These are phyloP conservation scores for Endoconidiophora laricicola DNA, from an alignment of 2,329 filamentous ascomycete genomes.

Conservation along the genomic window DNA sequence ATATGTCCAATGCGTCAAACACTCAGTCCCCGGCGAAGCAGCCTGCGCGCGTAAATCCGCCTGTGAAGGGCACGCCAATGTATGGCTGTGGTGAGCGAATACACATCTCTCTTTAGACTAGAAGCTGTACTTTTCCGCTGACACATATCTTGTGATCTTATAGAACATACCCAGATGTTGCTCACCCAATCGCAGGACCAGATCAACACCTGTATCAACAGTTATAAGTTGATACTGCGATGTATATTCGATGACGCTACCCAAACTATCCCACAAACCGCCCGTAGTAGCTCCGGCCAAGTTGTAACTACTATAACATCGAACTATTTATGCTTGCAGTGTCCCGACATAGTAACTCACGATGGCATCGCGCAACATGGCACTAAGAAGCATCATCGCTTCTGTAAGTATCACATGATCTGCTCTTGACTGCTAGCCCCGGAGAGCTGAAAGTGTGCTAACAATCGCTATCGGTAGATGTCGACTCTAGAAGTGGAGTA, in stretches of 20 bases:
- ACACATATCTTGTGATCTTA: conserved; percentile 13
- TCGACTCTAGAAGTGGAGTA: conserved; percentile 59
- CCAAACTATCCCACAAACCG: conserved; percentile 45
- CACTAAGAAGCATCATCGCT: conserved; percentile 51
- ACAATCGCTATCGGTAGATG: conserved; percentile 34
- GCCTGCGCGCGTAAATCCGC: conserved; percentile 31
- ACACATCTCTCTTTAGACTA: not conserved
- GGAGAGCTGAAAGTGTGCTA: conserved; percentile 14
- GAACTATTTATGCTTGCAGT: conserved; percentile 59
- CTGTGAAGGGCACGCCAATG: conserved; percentile 40
- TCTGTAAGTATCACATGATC: conserved; percentile 36
- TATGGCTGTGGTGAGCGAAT: conserved; percentile 44
- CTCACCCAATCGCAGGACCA: conserved; percentile 44
- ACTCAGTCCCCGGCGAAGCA: conserved; percentile 1
- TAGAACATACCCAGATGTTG: conserved; percentile 58
- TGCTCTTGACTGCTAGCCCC: not conserved
- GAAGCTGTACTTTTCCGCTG: conserved; percentile 16
- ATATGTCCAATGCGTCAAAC: not conserved
- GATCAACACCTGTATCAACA: conserved; percentile 50
- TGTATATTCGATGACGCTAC: conserved; percentile 52
- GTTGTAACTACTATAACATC: conserved; percentile 45
- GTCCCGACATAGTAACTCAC: conserved; percentile 49
- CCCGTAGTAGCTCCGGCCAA: conserved; percentile 38
- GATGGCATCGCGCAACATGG: conserved; percentile 52
- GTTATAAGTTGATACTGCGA: conserved; percentile 56